Percentiles rank a stretch among this genome's conserved stretches.
These are phyloP conservation scores for Hypoxylon sp. DNA, from an alignment of 2,329 filamentous ascomycete species.

Conservation along the genomic window DNA sequence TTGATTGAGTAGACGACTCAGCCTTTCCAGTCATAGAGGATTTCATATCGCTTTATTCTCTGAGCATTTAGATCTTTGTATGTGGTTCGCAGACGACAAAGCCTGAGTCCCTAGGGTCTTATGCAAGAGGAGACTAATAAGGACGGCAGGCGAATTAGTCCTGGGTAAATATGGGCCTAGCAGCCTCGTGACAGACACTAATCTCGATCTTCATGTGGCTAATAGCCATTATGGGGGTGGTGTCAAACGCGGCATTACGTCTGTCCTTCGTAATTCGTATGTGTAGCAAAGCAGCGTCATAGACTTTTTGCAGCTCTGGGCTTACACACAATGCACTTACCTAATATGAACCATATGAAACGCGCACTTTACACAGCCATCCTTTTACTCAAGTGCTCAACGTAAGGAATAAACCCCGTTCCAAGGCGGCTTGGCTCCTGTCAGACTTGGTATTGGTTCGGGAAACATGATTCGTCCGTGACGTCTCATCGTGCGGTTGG, in stretches of 20 bases:
- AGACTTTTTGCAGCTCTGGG: conserved; percentile 24
- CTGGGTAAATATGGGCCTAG: conserved; percentile 11
- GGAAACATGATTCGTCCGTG: conserved; percentile 23
- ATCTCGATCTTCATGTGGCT: conserved; percentile 33
- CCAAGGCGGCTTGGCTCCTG: not conserved
- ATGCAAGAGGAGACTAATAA: not conserved
- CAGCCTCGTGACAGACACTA: conserved; percentile 26
- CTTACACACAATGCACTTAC: conserved; percentile 16
- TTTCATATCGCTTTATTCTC: not conserved
- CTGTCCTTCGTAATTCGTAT: conserved; percentile 26
- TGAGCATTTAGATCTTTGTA: not conserved
- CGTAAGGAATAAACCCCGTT: conserved; percentile 4
- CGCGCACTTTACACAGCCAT: not conserved
- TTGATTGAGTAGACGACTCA: not conserved
- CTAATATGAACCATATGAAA: conserved; percentile 16
- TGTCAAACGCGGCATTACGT: conserved; percentile 37
- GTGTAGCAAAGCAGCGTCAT: conserved; percentile 28
- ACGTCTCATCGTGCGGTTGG: not conserved
- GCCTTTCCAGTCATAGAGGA: not conserved
- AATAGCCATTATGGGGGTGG: conserved; percentile 14
- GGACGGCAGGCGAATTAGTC: not conserved
- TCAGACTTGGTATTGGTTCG: not conserved
- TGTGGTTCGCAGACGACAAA: not conserved
- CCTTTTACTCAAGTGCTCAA: not conserved
- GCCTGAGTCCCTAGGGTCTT: not conserved